Percentiles rank a stretch among this genome's conserved stretches.
Conservation (phyloP, 495 filamentous ascomycete genomes). For the Penicillium pulvis region DNA sequence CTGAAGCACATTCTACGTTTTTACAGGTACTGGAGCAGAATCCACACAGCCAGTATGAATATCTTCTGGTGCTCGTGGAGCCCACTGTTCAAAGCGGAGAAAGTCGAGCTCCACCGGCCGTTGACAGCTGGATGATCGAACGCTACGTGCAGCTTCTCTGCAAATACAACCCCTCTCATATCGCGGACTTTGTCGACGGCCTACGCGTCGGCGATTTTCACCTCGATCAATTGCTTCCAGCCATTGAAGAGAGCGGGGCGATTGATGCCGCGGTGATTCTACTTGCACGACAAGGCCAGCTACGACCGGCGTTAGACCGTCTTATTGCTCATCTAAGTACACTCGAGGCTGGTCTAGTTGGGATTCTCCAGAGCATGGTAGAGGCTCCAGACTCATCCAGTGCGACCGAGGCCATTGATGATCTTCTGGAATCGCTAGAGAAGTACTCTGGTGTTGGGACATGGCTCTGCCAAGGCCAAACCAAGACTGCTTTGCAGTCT, state of each 20-base stretch:
- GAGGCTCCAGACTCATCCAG: conserved; percentile 57
- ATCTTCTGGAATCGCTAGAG: conserved; percentile 73
- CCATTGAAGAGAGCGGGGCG: conserved; percentile 84
- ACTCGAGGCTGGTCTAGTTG: conserved; percentile 75
- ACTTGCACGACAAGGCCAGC: conserved; percentile 86
- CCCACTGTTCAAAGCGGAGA: conserved; percentile 50
- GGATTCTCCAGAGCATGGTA: conserved; percentile 61
- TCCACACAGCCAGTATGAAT: conserved; percentile 68
- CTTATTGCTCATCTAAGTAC: conserved; percentile 76
- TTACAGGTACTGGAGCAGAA: conserved; percentile 65
- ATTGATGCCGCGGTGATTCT: conserved; percentile 92
- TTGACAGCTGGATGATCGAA: conserved; percentile 65
- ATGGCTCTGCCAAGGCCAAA: conserved; percentile 94
- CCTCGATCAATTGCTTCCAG: conserved; percentile 78
- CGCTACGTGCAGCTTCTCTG: conserved; percentile 91
- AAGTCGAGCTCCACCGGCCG: conserved; percentile 27
- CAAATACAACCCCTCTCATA: conserved; percentile 75
- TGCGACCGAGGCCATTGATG: conserved; percentile 53
- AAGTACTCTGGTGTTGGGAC: conserved; percentile 90
- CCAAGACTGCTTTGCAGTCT: conserved; percentile 56
- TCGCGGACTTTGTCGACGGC: conserved; percentile 79
- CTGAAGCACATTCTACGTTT: conserved; percentile 71
- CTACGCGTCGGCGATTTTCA: conserved; percentile 79
- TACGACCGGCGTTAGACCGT: conserved; percentile 79
- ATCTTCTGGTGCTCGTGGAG: conserved; percentile 79